Conservation (phyloP, 805 yeast genomes). For the Metschnikowia gruessii region DNA sequence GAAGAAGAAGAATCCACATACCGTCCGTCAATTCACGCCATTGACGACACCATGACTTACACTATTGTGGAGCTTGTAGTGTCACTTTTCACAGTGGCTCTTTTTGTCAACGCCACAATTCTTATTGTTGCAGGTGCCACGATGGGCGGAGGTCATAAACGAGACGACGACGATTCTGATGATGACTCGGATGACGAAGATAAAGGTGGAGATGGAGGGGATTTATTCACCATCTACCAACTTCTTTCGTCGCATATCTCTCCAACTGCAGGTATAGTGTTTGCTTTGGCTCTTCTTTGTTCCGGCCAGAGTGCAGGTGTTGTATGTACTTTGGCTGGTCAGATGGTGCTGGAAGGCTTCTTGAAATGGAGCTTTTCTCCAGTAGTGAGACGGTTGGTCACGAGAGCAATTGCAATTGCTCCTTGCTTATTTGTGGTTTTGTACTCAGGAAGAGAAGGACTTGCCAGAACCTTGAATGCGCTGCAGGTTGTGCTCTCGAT, state of each 20-base stretch:
- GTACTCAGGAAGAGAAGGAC: constrained; percentile 76
- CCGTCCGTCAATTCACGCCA: constrained; percentile 77
- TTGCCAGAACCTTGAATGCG: constrained; percentile 68
- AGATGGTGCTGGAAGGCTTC: constrained; percentile 90
- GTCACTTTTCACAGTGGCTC: constrained; percentile 80
- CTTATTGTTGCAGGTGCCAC: constrained; percentile 91
- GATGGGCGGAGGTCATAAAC: constrained; percentile 36
- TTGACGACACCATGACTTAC: constrained; percentile 72
- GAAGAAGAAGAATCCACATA: constrained; percentile 33
- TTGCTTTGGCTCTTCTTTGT: constrained; percentile 83
- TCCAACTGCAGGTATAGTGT: constrained; percentile 82
- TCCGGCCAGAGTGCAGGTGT: constrained; percentile 96
- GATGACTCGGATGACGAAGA: constrained; percentile 21
- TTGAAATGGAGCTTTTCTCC: constrained; percentile 78
- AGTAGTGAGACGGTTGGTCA: constrained; percentile 72
- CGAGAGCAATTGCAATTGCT: constrained; percentile 77
- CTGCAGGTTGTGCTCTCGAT: constrained; percentile 81
- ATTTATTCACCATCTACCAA: constrained; percentile 74
- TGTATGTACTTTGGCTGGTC: constrained; percentile 91
- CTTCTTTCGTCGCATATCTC: constrained; percentile 68
- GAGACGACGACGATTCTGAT: constrained; percentile 19
- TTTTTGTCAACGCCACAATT: constrained; percentile 90
- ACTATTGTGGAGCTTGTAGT: constrained; percentile 81
- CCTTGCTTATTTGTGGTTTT: constrained; percentile 80
- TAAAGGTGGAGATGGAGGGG: constrained; percentile 54